A percentile compares a stretch with the other conserved stretches of the same genome.
Conservation (phyloP, 2,329 filamentous ascomycete species). For the Neoarthrinium moseri region DNA sequence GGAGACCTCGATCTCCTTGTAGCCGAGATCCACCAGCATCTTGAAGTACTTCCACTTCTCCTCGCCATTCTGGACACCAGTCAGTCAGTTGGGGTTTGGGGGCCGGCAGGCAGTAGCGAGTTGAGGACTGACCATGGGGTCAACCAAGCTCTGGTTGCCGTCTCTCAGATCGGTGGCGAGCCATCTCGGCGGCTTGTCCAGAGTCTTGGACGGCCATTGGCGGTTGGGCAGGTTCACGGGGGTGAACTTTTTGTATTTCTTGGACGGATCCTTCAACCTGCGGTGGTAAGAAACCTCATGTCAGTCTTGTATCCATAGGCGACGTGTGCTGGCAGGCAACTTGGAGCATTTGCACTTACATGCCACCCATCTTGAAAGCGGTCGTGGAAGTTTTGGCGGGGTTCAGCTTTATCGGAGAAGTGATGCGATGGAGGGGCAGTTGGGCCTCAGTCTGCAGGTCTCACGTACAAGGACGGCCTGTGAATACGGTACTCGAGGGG, state of each 20-base stretch:
- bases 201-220: conserved; percentile 80
- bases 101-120: not conserved
- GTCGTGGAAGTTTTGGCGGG: too few species aligned
- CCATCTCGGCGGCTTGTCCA: conserved; percentile 87
- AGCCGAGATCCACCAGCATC: conserved; percentile 88
- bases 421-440: too few species aligned
- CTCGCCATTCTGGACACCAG: conserved; percentile 68
- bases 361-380: too few species aligned
- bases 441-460: too few species aligned
- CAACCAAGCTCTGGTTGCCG: conserved; percentile 89
- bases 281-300: too few species aligned
- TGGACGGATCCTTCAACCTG: conserved; percentile 73
- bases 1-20: conserved; percentile 97
- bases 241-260: conserved; percentile 72
- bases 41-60: conserved; percentile 96
- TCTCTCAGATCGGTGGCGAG: conserved; percentile 85
- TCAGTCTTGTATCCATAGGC: too few species aligned
- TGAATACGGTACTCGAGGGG: too few species aligned
- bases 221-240: conserved; percentile 66
- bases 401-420: too few species aligned
- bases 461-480: too few species aligned
- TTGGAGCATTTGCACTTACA: too few species aligned
- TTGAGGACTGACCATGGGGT: conserved; percentile 75
- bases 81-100: not conserved
- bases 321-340: too few species aligned